Percentiles rank a stretch among this genome's conserved stretches.
Conservation (phyloP, 2,329 filamentous ascomycete species). For the Trichoderma atrobrunneum region DNA sequence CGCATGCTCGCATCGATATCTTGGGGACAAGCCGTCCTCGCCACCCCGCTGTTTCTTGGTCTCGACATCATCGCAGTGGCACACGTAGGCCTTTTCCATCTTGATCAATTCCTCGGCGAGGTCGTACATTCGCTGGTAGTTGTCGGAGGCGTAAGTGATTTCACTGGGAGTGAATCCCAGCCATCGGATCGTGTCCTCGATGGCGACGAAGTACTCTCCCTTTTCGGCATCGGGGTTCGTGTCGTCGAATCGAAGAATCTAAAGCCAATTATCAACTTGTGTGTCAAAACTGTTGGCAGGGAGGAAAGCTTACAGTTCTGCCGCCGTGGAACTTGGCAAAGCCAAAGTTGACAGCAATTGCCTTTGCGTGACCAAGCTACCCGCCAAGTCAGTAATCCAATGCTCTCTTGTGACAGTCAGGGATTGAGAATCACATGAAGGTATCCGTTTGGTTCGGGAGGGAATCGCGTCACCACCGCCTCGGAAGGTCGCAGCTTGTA, state of each 20-base stretch:
- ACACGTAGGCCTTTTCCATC: constrained; percentile 74
- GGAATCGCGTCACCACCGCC: constrained; percentile 68
- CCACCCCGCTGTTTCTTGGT: constrained; percentile 86
- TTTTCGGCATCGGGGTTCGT: constrained; percentile 95
- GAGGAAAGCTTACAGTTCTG: constrained; percentile 23
- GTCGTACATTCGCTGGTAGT: constrained; percentile 85
- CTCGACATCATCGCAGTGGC: constrained; percentile 78
- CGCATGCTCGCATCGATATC: constrained; percentile 79
- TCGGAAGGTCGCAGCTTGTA: constrained; percentile 65
- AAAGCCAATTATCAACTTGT: neutral
- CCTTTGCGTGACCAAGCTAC: constrained; percentile 83
- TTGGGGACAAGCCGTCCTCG: constrained; percentile 62
- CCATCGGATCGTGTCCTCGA: constrained; percentile 63
- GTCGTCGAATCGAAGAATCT: constrained; percentile 70
- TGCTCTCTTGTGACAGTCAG: neutral
- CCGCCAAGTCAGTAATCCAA: neutral
- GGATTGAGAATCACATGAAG: constrained; percentile 54
- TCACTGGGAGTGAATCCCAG: constrained; percentile 68
- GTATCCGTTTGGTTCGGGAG: constrained; percentile 88
- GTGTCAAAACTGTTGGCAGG: neutral
- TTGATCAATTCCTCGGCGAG: constrained; percentile 81
- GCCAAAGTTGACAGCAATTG: constrained; percentile 94
- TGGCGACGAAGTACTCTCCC: constrained; percentile 84
- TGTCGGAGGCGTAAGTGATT: constrained; percentile 86
- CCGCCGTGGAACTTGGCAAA: constrained; percentile 85